Evolutionary conservation across 2,329 filamentous ascomycete species (phyloP).

Genomic region (Parastagonospora avenae): DNA sequence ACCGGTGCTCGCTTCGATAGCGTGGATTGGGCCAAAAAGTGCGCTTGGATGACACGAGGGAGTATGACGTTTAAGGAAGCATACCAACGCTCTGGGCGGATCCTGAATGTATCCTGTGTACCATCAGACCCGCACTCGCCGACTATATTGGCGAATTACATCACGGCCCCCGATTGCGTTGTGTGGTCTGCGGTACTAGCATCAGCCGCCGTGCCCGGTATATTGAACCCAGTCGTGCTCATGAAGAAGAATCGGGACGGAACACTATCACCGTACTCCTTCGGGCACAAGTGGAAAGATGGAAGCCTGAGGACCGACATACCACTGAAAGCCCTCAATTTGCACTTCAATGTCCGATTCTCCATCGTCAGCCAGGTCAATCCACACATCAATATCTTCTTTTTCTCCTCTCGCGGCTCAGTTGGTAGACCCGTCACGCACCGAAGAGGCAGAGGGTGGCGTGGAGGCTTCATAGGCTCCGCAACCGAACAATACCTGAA

Average conservation of each 20-base stretch:
- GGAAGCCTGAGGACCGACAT: constrained; percentile 94
- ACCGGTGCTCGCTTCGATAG: constrained; percentile 95
- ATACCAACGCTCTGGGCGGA: constrained; percentile 89
- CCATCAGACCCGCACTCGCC: constrained; percentile 94
- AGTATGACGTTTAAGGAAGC: constrained; percentile 95
- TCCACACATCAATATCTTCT: constrained; percentile 97
- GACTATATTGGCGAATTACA: constrained; percentile 90
- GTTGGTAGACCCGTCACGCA: constrained; percentile 95
- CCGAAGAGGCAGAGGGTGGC: constrained; percentile 90
- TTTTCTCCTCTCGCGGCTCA: constrained; percentile 91
- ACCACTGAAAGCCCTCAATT: constrained; percentile 88
- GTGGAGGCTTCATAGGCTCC: constrained; percentile 90
- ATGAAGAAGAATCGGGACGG: constrained; percentile 84
- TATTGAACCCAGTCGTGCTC: constrained; percentile 91
- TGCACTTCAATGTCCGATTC: constrained; percentile 99
- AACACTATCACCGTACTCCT: constrained; percentile 84
- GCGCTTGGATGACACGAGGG: constrained; percentile 87
- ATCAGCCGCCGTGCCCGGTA: constrained; percentile 93
- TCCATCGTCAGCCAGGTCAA: constrained; percentile 89
- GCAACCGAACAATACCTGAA: constrained; percentile 95
- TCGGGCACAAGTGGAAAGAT: constrained; percentile 99
- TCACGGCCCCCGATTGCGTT: constrained; percentile 94
- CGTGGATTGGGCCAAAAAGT: constrained; percentile 84
- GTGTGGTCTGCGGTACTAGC: constrained; percentile 97
- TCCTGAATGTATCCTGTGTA: constrained; percentile 94